These are phyloP conservation scores for Ophiostoma piceae DNA, from an alignment of 2,329 filamentous ascomycete genomes.

Conservation along the genomic window DNA sequence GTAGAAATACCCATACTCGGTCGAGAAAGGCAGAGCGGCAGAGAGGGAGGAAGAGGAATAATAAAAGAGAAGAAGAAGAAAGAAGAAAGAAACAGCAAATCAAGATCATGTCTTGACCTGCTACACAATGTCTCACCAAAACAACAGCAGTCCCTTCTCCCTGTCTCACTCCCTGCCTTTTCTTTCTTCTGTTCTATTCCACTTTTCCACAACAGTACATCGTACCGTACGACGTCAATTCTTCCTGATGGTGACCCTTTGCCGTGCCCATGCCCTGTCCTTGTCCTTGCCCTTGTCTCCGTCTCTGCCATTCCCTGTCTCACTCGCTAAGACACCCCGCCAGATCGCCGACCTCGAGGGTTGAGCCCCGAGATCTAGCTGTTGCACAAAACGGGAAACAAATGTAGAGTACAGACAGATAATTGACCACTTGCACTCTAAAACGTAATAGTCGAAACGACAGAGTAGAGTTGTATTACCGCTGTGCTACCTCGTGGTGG, in stretches of 20 bases:
- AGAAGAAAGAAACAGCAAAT: background rate
- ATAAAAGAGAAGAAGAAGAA: background rate
- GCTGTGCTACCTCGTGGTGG: constrained; percentile 5
- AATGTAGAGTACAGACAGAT: background rate
- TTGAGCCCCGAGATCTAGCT: constrained; percentile 2
- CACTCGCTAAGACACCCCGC: constrained; percentile 4
- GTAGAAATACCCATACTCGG: background rate
- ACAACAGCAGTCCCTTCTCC: background rate
- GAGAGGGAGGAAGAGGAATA: background rate
- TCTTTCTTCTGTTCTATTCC: background rate
- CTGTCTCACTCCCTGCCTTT: constrained; percentile 11
- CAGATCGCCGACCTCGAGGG: constrained; percentile 5
- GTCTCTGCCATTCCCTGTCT: background rate
- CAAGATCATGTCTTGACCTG: background rate
- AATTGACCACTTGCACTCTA: background rate
- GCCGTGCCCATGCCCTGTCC: background rate
- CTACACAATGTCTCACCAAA: constrained; percentile 9
- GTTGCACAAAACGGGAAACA: constrained; percentile 8
- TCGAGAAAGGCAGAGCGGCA: background rate
- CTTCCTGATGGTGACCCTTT: background rate
- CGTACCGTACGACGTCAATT: background rate
- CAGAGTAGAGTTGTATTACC: constrained; percentile 3
- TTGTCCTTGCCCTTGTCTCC: background rate
- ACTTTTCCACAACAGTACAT: background rate
- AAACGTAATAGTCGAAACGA: background rate